Evolutionary conservation across 2,329 filamentous ascomycete genomes (phyloP).

Genomic region (Talaromyces sp.): DNA sequence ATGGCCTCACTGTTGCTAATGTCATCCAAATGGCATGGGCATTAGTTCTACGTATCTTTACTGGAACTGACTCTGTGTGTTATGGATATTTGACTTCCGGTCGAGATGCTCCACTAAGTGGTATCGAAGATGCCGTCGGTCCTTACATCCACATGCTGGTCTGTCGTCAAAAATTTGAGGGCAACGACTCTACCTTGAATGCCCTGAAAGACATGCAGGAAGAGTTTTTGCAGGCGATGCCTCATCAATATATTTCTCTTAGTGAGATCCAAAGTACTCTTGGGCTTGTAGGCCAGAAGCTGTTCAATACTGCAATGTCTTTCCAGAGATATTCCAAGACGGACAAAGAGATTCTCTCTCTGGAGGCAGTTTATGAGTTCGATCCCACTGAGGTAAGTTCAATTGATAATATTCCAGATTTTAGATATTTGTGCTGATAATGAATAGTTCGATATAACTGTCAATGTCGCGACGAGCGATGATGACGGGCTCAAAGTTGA

Average conservation of each 20-base stretch:
- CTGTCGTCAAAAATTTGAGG: conserved; percentile 5
- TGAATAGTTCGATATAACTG: background rate
- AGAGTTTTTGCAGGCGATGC: background rate
- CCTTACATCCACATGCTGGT: conserved; percentile 21
- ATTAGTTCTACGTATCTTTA: conserved; percentile 29
- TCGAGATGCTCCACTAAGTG: conserved; percentile 30
- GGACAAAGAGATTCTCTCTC: background rate
- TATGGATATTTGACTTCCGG: conserved; percentile 38
- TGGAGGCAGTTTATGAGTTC: background rate
- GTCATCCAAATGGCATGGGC: conserved; percentile 36
- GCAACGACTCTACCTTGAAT: background rate
- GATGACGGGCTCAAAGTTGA: conserved; percentile 15
- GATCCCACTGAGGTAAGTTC: background rate
- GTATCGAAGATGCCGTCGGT: conserved; percentile 31
- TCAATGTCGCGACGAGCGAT: background rate
- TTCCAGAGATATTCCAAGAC: background rate
- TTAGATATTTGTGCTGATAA: background rate
- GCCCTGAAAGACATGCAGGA: background rate
- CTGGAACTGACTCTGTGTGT: conserved; percentile 29
- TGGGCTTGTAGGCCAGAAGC: background rate
- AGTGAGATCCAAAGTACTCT: background rate
- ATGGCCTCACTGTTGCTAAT: conserved; percentile 21
- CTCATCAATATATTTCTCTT: background rate
- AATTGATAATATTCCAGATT: background rate
- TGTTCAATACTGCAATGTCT: conserved; percentile 1